Evolutionary conservation across 2,329 filamentous ascomycete species (phyloP), one percentile per base, ranked within the genome.

Genomic region (Dryadomyces quercivorus): DNA sequence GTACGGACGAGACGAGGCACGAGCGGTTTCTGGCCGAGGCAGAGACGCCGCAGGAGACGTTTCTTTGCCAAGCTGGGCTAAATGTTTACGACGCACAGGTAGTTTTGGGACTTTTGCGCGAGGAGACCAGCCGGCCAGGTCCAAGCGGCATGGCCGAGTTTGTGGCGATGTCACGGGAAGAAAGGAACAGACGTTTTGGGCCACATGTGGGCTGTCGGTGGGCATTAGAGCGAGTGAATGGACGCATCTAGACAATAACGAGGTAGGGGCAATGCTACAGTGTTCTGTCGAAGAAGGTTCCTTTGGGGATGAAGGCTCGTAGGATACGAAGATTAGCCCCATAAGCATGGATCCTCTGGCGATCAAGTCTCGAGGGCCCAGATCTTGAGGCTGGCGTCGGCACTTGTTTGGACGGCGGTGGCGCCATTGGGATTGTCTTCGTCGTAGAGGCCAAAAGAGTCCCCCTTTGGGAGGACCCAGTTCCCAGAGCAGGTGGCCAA

Each of bases 21-120:
- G 53, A n/a, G 34, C 57, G 61, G 1, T 55, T 65, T 34, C 63
- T 81, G 34, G 61, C 78, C 8, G 66, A 78, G 16, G 76, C 80
- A 0, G 84, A 88, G 66, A 83, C 82, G 1, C 65, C 71, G 38
- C 86, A 82, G 82, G 86, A 90, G 64, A 48, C 80, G 10, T 85
- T 86, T 58, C 70, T 91, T 22, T 73, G 85, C 15, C 71, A 74
- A 22, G 75, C 76, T 1, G 86, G 86, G 0, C 65, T 89, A 63
- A 90, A 91, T 65, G 75, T 79, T 0, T 88, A 81, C 63, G 85
- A 85, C 2, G 86, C 86, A 2, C 85, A 89, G 63, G 71, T 73
- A 10, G 70, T 88, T 1, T 67, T 87, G 38, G 69, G 68, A 1
- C 64, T 65, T n/a, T 55, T 81, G 13, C 73, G 1, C 2, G 43